A percentile compares a stretch with the other conserved stretches of the same genome.
phyloP scores from a whole-genome alignment of 2,329 filamentous ascomycete species.

The Coleophoma crateriformis region DNA sequence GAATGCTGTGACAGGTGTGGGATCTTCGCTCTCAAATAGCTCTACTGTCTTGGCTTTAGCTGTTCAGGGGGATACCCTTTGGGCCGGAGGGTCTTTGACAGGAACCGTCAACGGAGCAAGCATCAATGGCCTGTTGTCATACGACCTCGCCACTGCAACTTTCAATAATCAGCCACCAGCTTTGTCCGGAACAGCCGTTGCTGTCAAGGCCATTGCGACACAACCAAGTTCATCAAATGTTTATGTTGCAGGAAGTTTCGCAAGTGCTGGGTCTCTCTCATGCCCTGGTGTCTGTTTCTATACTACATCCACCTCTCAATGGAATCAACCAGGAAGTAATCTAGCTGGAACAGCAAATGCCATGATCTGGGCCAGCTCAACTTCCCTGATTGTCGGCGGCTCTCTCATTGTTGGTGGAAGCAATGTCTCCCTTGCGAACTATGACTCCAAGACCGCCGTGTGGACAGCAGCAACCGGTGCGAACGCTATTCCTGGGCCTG shows the following conservation, averaged over 20 bases:
- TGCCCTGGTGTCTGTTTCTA: slow-evolving; percentile 82
- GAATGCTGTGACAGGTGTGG: slow-evolving; percentile 64
- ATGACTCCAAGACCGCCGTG: slow-evolving; percentile 58
- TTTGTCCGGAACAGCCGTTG: slow-evolving; percentile 62
- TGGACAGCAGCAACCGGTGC: slow-evolving; percentile 64
- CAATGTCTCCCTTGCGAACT: slow-evolving; percentile 63
- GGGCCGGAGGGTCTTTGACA: slow-evolving; percentile 74
- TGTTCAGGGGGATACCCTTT: slow-evolving; percentile 62
- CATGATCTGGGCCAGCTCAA: slow-evolving; percentile 71
- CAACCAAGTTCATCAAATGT: slow-evolving; percentile 68
- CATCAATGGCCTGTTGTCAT: slow-evolving; percentile 72
- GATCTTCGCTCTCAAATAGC: slow-evolving; percentile 57
- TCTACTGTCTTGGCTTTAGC: slow-evolving; percentile 73
- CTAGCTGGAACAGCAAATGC: slow-evolving; percentile 65
- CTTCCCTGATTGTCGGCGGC: slow-evolving; percentile 71
- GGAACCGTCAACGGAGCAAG: slow-evolving; percentile 59
- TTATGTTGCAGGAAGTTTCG: slow-evolving; percentile 82
- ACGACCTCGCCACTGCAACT: slow-evolving; percentile 62
- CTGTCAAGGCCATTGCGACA: slow-evolving; percentile 71
- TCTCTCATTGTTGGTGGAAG: slow-evolving; percentile 65
- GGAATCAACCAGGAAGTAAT: slow-evolving; percentile 72
- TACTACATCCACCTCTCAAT: slow-evolving; percentile 64
- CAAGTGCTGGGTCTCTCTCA: slow-evolving; percentile 73
- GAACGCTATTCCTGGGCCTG: slow-evolving; percentile 68
- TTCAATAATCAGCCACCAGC: slow-evolving; percentile 71